A percentile compares a stretch with the other conserved stretches of the same genome.
Evolutionary conservation across 768 basidiomycete species (phyloP).

Genomic region (Neoboletus subvelutipes): DNA sequence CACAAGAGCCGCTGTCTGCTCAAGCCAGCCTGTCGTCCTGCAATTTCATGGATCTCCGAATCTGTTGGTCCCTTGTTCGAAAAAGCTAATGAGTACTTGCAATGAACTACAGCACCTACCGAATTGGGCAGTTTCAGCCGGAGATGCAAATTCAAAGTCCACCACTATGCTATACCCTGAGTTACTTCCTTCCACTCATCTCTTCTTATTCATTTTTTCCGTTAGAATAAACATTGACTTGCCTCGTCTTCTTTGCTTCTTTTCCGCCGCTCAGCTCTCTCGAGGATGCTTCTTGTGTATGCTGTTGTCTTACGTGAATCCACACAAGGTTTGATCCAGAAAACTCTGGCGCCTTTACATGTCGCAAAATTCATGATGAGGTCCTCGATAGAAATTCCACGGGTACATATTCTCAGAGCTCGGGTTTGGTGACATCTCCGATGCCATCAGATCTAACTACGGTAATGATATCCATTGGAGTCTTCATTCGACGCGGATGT

Average conservation of each 20-base stretch:
- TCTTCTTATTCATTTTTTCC: background rate
- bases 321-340: constrained; percentile 12
- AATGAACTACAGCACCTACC: background rate
- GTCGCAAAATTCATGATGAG: constrained; percentile 5
- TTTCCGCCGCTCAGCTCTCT: constrained; percentile 1
- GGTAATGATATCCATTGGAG: background rate
- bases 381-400: constrained; percentile 8
- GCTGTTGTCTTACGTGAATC: constrained; percentile 15
- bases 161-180: no score
- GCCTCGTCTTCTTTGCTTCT: constrained; percentile 5
- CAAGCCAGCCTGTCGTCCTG: background rate
- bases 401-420: constrained; percentile 5
- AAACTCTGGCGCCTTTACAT: background rate
- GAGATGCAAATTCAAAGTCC: background rate
- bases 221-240: background rate
- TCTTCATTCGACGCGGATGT: background rate
- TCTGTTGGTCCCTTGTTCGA: background rate
- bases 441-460: constrained; percentile 1
- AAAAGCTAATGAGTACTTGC: background rate
- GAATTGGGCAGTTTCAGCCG: background rate
- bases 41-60: background rate
- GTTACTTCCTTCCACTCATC: no score
- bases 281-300: constrained; percentile 4
- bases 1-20: background rate
- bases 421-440: constrained; percentile 25